Evolutionary conservation across 1,284 basidiomycete species (phyloP).

Genomic region (Cryptococcus maquisensis): DNA sequence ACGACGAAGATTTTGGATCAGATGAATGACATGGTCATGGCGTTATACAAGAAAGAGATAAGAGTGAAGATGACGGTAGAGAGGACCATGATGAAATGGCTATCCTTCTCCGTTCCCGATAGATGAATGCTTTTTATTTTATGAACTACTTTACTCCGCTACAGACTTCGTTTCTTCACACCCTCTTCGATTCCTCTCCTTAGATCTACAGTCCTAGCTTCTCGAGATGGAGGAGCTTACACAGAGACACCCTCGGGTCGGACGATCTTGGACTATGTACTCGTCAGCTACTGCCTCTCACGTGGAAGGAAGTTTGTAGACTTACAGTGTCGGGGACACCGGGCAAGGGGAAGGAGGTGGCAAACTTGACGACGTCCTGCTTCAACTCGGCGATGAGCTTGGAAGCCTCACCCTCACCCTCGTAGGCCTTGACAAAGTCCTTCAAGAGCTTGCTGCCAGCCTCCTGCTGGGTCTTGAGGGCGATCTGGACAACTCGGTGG

Average conservation of each 20-base stretch:
- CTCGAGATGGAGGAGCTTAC: slow-evolving; percentile 18
- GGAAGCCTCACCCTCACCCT: slow-evolving; percentile 66
- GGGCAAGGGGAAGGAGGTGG: slow-evolving; percentile 84
- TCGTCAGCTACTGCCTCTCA: background rate
- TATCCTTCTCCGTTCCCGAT: background rate
- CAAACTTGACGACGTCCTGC: slow-evolving; percentile 66
- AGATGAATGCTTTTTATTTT: background rate
- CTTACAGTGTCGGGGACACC: slow-evolving; percentile 66
- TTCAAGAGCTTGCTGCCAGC: slow-evolving; percentile 91
- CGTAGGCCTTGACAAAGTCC: slow-evolving; percentile 87
- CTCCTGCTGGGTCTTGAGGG: slow-evolving; percentile 83
- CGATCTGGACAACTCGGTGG: slow-evolving; percentile 85
- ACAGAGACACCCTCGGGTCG: slow-evolving; percentile 40
- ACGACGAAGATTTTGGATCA: slow-evolving; percentile 3
- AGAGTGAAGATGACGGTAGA: background rate
- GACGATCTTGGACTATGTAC: slow-evolving; percentile 37
- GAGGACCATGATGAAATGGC: slow-evolving; percentile 23
- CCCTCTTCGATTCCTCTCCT: no score
- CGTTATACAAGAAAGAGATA: background rate
- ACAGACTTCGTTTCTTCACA: background rate
- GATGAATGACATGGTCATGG: slow-evolving; percentile 25
- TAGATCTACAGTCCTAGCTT: background rate
- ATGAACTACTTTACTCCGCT: background rate
- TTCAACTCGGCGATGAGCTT: slow-evolving; percentile 49
- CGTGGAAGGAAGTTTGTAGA: background rate